Evolutionary conservation across 805 yeast genomes (phyloP).

Genomic region (Debaryomyces hansenii): DNA sequence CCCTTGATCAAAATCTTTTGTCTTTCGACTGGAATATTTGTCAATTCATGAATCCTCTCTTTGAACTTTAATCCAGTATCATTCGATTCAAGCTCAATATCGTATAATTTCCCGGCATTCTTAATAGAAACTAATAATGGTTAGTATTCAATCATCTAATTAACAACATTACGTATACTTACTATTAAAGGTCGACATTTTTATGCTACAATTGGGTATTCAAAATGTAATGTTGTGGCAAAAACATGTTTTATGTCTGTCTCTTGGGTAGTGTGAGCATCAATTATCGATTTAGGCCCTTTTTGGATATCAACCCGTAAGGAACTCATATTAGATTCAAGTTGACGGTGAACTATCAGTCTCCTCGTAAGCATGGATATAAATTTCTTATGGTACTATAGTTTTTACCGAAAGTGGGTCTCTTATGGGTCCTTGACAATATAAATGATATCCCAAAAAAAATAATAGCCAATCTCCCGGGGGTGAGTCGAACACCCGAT

Average conservation of each 20-base stretch:
- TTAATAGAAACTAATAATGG: conserved; percentile 27
- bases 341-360: neutral
- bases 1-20: conserved; percentile 90
- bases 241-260: neutral
- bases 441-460: neutral
- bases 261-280: neutral
- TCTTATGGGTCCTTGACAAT: no score
- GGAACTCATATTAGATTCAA: neutral
- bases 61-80: conserved; percentile 67
- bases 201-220: neutral
- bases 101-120: conserved; percentile 44
- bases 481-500: conserved; percentile 26
- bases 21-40: conserved; percentile 83
- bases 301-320: neutral
- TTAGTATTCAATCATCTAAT: conserved; percentile 1
- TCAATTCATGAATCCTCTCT: conserved; percentile 63
- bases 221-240: conserved; percentile 2
- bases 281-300: neutral
- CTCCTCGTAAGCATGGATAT: neutral
- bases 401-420: no score
- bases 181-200: conserved; percentile 11
- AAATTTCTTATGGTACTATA: neutral
- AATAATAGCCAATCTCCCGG: conserved; percentile 15
- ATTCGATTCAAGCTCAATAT: conserved; percentile 44
- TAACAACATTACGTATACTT: neutral